Base-by-base conservation (phyloP, 164 flowering plant species). In the Sextonia rubra region DNA sequence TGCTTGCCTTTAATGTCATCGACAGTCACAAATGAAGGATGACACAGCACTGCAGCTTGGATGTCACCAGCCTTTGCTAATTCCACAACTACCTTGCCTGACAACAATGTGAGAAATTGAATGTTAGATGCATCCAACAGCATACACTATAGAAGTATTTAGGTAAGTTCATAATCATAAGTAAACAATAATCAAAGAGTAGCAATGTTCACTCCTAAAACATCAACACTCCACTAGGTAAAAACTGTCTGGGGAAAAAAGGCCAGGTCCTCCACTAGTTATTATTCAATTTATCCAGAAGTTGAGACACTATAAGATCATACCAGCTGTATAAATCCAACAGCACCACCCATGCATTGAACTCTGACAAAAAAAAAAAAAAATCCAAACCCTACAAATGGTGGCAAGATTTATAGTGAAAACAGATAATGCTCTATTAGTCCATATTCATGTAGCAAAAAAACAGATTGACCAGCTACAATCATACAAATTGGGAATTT, bases 61-160 rank as follows among this genome's bases (percentile, higher is more conserved):
- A 90, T 83, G 47, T 78, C 75, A 68, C 60, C 78, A 18, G 66
- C 3, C 79, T 86, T 87, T 29, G 86, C 87, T 27, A 92, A 82
- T 72, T 82, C 75, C 37, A 82, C 91, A 58, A 86, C 91, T 18
- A 85, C 90, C 80, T 89, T 90, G 63, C 86, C 97, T 91, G 89
- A 26, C 18, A 69, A n/a, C 7, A 75, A 61, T 20, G 18, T 32
- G 52, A 27, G 62, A 69, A 69, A 55, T 25, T 69, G 61, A 49
- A 69, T 24, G 12, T 49, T 49, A 26, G 60, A 24, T 14, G 48
- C 25, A 20, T 52, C 32, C 12, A 69, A 52, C 32, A 49, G 23
- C n/a, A 47, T 3, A 11, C 25, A 12, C 58, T n/a, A n/a, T n/a
- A n/a, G n/a, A n/a, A n/a, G n/a, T n/a, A n/a, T 20, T 7, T 5